Evolutionary conservation across 208 protist genomes (phyloP), one percentile per base, ranked within the genome.

Genomic region (Trypanosoma boissoni): DNA sequence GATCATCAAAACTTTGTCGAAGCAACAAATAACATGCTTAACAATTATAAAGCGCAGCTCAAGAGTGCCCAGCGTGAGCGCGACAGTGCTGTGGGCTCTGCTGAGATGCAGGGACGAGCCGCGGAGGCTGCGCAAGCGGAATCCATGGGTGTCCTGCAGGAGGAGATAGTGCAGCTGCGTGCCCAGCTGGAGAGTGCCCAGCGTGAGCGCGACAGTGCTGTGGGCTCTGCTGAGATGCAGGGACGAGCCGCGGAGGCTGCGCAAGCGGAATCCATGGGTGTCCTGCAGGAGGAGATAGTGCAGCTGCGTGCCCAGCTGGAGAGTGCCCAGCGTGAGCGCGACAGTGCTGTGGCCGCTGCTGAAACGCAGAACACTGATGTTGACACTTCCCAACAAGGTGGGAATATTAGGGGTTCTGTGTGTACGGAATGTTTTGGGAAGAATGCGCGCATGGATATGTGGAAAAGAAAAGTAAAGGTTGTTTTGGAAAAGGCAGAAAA

Each of bases 381-480:
- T n/a, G n/a, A n/a, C n/a, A n/a, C n/a, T n/a, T n/a, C n/a, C n/a
- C n/a, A n/a, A n/a, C n/a, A n/a, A n/a, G n/a, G n/a, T n/a, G n/a
- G n/a, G n/a, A n/a, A n/a, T n/a, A n/a, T n/a, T n/a, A n/a, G n/a
- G n/a, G n/a, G n/a, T n/a, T n/a, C n/a, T n/a, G n/a, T n/a, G 36
- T 34, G 63, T 24, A 0, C 12, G 3, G 32, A 12, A 39, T 63
- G 46, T 31, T 6, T 1, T 36, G 52, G 26, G 26, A 59, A 34
- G 54, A 23, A 28, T 39, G 26, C 26, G 12, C 29, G 14, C 18
- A 48, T 45, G 42, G 42, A 41, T 27, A 9, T 37, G n/a, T 58
- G 70, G 64, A 63, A 58, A 28, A 59, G 51, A 23, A 32, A 56
- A 21, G 50, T 68, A 29, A 61, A 74, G 52, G n/a, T 45, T 14